A percentile compares a stretch with the other conserved stretches of the same genome.
phyloP scores from a whole-genome alignment of 306 rosid genomes.

The Acmispon strigosus region DNA sequence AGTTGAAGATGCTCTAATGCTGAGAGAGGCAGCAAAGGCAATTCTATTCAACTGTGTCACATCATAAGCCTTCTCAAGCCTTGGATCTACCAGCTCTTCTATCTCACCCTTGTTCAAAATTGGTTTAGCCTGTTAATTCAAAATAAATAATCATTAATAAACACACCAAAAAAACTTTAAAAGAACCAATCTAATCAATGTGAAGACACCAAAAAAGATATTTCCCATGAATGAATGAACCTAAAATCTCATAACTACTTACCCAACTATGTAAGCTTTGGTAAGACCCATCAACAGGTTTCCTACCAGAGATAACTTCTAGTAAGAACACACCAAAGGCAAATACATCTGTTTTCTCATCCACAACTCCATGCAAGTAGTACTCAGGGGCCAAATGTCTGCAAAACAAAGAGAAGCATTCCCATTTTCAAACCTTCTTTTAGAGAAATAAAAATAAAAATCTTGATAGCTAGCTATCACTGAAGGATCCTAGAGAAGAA shows the following conservation, averaged over 20 bases:
- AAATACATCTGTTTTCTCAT: slow-evolving; percentile 98
- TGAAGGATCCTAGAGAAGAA: background rate
- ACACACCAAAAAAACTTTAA: background rate
- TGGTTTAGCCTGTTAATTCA: slow-evolving; percentile 70
- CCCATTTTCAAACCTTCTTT: background rate
- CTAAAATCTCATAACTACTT: background rate
- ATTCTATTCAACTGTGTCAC: slow-evolving; percentile 44
- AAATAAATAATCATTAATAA: background rate
- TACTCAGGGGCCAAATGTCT: slow-evolving; percentile 98
- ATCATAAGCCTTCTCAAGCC: slow-evolving; percentile 71
- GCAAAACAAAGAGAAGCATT: background rate
- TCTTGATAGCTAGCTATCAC: background rate
- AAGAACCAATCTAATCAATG: background rate
- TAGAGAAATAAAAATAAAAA: background rate
- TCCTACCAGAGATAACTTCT: slow-evolving; percentile 83
- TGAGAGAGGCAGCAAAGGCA: slow-evolving; percentile 74
- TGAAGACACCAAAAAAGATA: background rate
- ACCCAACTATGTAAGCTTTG: slow-evolving; percentile 94
- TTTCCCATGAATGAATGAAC: background rate
- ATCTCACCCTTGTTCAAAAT: slow-evolving; percentile 65
- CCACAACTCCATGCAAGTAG: slow-evolving; percentile 92
- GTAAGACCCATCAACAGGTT: slow-evolving; percentile 87
- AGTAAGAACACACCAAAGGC: slow-evolving; percentile 90
- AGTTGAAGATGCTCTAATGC: slow-evolving; percentile 67
- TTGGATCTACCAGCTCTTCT: slow-evolving; percentile 73